Base-by-base conservation (phyloP, 2,329 filamentous ascomycete genomes). In the Xylariomycetidae sp. region DNA sequence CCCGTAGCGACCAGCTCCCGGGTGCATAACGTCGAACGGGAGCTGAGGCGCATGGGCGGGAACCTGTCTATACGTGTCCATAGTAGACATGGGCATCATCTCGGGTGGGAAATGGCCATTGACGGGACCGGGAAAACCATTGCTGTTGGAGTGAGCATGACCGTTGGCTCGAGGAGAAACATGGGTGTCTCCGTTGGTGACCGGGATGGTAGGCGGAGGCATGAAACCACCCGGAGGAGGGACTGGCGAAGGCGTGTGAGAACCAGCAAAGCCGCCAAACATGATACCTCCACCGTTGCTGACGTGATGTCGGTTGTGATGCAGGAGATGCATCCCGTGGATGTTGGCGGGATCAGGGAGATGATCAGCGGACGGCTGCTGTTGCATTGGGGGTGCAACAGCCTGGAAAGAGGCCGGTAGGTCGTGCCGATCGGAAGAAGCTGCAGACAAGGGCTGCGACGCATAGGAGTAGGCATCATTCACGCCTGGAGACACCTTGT, bases 161-260 rank as follows among this genome's bases (percentile, higher is more conserved):
- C 48, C 46, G 34, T 52, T 50, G 8, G 40, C 29, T 27, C 29
- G 50, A n/a, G 44, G 32, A 28, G 46, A 45, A 25, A 46, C 44
- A 14, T 40, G 43, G 32, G 30, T 43, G 15, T 54, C 52, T 12
- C 50, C 50, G 29, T 51, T 51, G 12, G 49, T 39, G 16, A 12
- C 20, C 20, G 37, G 44, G 26, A 44, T 34, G 15, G 37, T 41
- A 8, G 71, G 68, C 25, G 70, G 70, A 30, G 67, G 65, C 28
- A 65, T 65, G 32, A 69, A 66, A 34, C 60, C 64, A 20, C 61
- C 64, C 10, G 65, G 65, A 28, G 57, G 62, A 32, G 71, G 72
- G 25, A 62, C 71, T 2, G 76, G 76, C 5, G 76, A 80, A 1
- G 75, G 72, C 33, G 64, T 69, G 46, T 72, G 70, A 10, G 76